Evolutionary conservation across 495 filamentous ascomycete species (phyloP), one percentile per base, ranked within the genome.

Genomic region (Oidiodendron maius): DNA sequence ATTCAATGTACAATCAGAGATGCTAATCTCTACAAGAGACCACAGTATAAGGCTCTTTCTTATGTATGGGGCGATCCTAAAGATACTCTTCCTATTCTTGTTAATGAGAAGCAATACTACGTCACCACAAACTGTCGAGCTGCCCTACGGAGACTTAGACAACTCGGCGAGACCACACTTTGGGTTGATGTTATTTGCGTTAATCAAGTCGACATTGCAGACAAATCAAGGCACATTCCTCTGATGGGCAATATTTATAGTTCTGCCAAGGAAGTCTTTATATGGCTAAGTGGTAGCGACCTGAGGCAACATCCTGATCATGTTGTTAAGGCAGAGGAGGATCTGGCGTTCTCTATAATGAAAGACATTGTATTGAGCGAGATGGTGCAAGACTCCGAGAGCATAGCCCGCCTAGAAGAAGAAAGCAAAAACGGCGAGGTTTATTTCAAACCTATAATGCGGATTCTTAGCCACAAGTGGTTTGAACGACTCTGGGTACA

Each of bases 151-250:
- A 20, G 48, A 3, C 48, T 51, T 4, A 9, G 40, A 17, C n/a
- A 42, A 15, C 9, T 23, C 11, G 48, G 35, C 2, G 16, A 12
- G 9, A 34, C 16, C 1, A 24, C 1, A 13, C 13, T 63, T 16
- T 65, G 59, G 62, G 46, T 62, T 11, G 63, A 66, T 35, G 55
- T 54, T 4, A 52, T 66, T 8, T 64, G 51, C 35, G 63, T 66
- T 16, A 51, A 66, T 30, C 62, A 64, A 40, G 37, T 38, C 10
- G 46, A 62, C 38, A 2, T 24, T 15, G 26, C 37, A 5, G 63
- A 66, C 32, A 59, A 58, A 25, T 43, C n/a, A 10, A 10, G 22
- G 5, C 59, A 64, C 41, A 48, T 66, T 9, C 28, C 23, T 15
- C 28, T 57, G 30, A 66, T 64, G 63, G 32, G 23, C 6, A 16